These are phyloP conservation scores for Boletus subparvulus DNA, from an alignment of 768 basidiomycete species.

Conservation along the genomic window DNA sequence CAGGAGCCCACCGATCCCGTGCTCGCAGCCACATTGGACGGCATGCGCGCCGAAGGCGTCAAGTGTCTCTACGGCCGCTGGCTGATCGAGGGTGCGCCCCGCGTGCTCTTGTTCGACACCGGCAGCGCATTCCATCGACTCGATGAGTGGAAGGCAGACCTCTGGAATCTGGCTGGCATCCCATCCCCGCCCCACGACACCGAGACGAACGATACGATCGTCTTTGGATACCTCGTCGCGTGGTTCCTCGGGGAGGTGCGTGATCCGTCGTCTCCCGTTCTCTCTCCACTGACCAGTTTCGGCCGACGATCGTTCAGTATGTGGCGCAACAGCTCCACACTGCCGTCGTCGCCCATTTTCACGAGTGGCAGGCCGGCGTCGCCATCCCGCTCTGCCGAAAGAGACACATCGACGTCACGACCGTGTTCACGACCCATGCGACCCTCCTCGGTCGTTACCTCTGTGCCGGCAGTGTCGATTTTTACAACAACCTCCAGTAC, in stretches of 20 bases:
- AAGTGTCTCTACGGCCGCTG: slow-evolving; percentile 95
- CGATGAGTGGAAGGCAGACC: slow-evolving; percentile 98
- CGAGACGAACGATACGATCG: slow-evolving; percentile 97
- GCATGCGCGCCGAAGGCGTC: slow-evolving; percentile 87
- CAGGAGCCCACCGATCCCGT: slow-evolving; percentile 84
- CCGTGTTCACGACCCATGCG: slow-evolving; percentile 98
- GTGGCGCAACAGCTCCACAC: slow-evolving; percentile 75
- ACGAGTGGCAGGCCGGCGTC: slow-evolving; percentile 99
- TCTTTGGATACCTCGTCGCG: slow-evolving; percentile 96
- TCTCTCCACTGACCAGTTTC: slow-evolving; percentile 2
- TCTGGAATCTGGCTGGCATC: slow-evolving; percentile 98
- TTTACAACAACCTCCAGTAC: slow-evolving; percentile 99
- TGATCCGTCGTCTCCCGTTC: slow-evolving; percentile 17
- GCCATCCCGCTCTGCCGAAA: slow-evolving; percentile 94
- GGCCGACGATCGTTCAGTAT: slow-evolving; percentile 49
- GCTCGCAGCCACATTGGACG: slow-evolving; percentile 70
- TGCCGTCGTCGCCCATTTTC: slow-evolving; percentile 96
- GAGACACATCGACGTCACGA: slow-evolving; percentile 96
- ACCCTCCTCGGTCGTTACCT: slow-evolving; percentile 98
- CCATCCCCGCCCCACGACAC: slow-evolving; percentile 95
- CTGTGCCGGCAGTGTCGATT: slow-evolving; percentile 97
- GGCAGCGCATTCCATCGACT: slow-evolving; percentile 81
- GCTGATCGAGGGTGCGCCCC: slow-evolving; percentile 96
- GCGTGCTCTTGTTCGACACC: slow-evolving; percentile 94
- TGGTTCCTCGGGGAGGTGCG: slow-evolving; percentile 99